A percentile compares a stretch with the other conserved stretches of the same genome.
Evolutionary conservation across 2,329 filamentous ascomycete genomes (phyloP).

Genomic region (Botryotinia globosa): DNA sequence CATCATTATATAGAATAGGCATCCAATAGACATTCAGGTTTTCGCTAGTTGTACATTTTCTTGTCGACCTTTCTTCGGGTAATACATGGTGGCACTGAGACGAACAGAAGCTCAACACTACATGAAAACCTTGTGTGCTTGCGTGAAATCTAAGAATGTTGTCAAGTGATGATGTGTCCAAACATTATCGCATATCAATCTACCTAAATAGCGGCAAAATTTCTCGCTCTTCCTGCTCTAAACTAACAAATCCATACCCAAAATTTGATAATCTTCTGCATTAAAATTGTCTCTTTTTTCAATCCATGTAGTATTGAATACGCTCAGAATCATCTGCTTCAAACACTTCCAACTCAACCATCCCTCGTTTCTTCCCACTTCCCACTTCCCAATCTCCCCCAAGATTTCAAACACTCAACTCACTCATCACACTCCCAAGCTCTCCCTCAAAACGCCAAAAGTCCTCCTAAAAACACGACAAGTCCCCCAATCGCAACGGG

Average conservation of each 20-base stretch:
- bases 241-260: background rate
- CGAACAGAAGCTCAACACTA: background rate
- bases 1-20: background rate
- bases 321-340: background rate
- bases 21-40: background rate
- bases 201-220: background rate
- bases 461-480: slow-evolving; percentile 1
- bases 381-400: background rate
- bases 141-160: rapidly evolving
- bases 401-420: background rate
- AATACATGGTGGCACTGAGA: background rate
- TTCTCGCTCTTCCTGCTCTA: no score
- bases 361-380: background rate
- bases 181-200: background rate
- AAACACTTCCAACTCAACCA: background rate
- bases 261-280: background rate
- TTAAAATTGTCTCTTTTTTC: background rate
- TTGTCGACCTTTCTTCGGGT: background rate
- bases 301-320: no score
- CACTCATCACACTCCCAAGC: background rate
- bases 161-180: background rate
- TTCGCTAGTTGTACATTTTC: background rate
- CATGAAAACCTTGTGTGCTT: background rate
- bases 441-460: slow-evolving; percentile 11
- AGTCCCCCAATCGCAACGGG: background rate